Evolutionary conservation across 1,284 basidiomycete species (phyloP).

Genomic region (Cutaneotrichosporon dermatis): DNA sequence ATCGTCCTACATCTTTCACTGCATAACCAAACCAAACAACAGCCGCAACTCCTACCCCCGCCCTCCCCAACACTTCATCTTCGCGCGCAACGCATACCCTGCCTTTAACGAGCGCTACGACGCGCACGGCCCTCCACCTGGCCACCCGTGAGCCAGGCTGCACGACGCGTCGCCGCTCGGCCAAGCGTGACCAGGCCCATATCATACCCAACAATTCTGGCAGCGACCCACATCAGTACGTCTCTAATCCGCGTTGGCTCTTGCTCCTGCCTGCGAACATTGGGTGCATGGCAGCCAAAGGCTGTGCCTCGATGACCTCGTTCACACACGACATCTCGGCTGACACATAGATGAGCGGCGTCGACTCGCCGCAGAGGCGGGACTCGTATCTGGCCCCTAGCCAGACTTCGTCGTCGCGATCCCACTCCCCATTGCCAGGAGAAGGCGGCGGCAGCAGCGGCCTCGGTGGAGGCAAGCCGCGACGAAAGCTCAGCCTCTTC

Average conservation of each 20-base stretch:
- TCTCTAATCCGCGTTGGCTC: not conserved
- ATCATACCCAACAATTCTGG: not conserved
- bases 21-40: no score
- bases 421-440: not conserved
- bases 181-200: not conserved
- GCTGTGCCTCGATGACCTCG: no score
- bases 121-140: constrained; percentile 2
- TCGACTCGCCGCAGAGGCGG: constrained; percentile 2
- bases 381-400: not conserved
- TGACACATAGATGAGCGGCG: constrained; percentile 6
- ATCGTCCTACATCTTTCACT: no score
- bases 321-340: not conserved
- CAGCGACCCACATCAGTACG: not conserved
- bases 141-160: not conserved
- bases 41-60: no score
- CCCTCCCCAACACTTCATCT: no score
- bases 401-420: not conserved
- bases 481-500: constrained; percentile 11
- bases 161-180: constrained; percentile 6
- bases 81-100: no score
- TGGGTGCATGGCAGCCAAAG: no score
- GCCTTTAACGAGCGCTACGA: not conserved
- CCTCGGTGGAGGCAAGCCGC: not conserved
- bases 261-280: no score
- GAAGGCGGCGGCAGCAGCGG: no score